These are phyloP conservation scores for Diaporthe sp. DNA, from an alignment of 2,329 filamentous ascomycete species.

Conservation along the genomic window DNA sequence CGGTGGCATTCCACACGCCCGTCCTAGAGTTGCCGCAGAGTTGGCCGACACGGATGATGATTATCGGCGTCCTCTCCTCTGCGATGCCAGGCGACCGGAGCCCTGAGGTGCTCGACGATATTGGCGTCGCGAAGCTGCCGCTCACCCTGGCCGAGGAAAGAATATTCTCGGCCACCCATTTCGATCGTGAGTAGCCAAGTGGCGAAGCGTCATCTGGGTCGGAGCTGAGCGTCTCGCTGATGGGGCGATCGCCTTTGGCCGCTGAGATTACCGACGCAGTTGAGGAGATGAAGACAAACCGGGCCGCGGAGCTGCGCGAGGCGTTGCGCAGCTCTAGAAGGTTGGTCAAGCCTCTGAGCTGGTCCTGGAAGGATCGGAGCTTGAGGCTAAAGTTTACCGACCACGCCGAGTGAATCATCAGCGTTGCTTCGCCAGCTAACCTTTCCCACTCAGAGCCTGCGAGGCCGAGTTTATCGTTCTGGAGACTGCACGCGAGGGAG, in stretches of 20 bases:
- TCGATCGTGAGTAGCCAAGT: constrained; percentile 69
- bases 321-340: constrained; percentile 51
- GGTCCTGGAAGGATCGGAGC: constrained; percentile 61
- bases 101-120: constrained; percentile 41
- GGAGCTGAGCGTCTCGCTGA: constrained; percentile 58
- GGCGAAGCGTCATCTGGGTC: constrained; percentile 59
- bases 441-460: constrained; percentile 54
- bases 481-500: constrained; percentile 64
- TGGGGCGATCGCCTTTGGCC: constrained; percentile 39
- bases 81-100: neutral
- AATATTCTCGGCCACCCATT: constrained; percentile 71
- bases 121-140: constrained; percentile 9
- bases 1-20: constrained; percentile 62
- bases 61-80: constrained; percentile 48
- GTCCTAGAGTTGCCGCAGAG: constrained; percentile 54
- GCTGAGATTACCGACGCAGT: constrained; percentile 43
- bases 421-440: constrained; percentile 59
- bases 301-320: constrained; percentile 34
- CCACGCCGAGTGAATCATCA: constrained; percentile 67
- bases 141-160: constrained; percentile 56
- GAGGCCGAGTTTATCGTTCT: constrained; percentile 63
- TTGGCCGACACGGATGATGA: constrained; percentile 62
- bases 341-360: constrained; percentile 62
- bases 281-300: constrained; percentile 48
- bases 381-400: constrained; percentile 68